Base-by-base conservation (phyloP, 371 early-diverging fungal genomes). In the Funneliformis caledonium region DNA sequence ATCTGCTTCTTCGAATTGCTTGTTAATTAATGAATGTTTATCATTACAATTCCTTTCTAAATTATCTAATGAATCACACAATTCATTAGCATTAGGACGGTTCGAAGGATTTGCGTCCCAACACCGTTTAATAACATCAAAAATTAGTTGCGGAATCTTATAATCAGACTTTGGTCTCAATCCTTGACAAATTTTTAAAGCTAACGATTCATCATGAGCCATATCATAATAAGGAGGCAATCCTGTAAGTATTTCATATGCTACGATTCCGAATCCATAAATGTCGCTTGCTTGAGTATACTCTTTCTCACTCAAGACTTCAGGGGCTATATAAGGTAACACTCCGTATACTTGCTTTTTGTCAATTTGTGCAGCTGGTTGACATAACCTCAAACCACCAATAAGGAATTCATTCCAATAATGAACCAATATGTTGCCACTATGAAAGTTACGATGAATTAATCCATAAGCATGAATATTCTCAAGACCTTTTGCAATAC, bases 311-410 rank as follows among this genome's bases (percentile, higher is more conserved):
- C 26, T 14, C 9, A 75, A 60, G 5, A 75, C 16, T 75, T 75
- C 75, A 59, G 75, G 75, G 22, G 75, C 75, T 8, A 75, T 56
- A 75, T 47, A 75, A 33, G 75, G 75, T 7, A 75, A 19, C 4
- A 75, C 22, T 3, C 75, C 75, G 37, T n/a, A 59, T n/a, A 75
- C 14, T 26, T 75, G 33, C 5, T 60, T 42, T 42, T 68, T 42
- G n/a, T 68, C 72, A 37, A 37, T 37, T 37, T 37, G 37, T 37
- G 37, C 1, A 37, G 37, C 1, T 37, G 37, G 37, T 37, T 37
- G 37, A 37, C 37, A 37, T 37, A 37, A 37, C 3, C 37, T 37
- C 37, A 37, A 37, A 37, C 37, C 37, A 37, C 37, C 37, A 37
- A 37, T 37, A 37, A 37, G 37, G 37, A 37, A 37, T 37, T 37